Evolutionary conservation across 2,329 filamentous ascomycete genomes (phyloP).

Genomic region (Camillea tinctor): DNA sequence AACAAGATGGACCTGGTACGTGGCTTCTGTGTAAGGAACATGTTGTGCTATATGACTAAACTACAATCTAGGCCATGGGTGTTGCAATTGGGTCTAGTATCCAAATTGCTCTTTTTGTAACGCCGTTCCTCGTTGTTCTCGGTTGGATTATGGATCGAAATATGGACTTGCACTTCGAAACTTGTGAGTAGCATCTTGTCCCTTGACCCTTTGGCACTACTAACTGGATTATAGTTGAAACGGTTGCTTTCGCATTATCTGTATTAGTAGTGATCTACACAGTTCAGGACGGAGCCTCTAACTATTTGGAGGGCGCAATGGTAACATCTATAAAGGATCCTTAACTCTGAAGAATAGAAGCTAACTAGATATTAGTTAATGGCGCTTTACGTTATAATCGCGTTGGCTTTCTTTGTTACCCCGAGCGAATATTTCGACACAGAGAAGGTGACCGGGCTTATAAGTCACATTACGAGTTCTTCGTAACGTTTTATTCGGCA

Average conservation of each 20-base stretch:
- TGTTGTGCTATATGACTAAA: constrained; percentile 1
- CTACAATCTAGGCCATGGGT: constrained; percentile 59
- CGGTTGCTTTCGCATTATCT: constrained; percentile 73
- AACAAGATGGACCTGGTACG: constrained; percentile 67
- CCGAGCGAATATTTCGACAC: constrained; percentile 49
- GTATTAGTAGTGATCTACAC: constrained; percentile 74
- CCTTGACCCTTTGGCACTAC: background rate
- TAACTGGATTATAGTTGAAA: constrained; percentile 55
- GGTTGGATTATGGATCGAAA: constrained; percentile 71
- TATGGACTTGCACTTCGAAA: constrained; percentile 81
- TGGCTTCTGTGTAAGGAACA: background rate
- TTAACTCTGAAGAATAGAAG: background rate
- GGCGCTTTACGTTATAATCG: constrained; percentile 58
- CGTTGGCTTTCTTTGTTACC: constrained; percentile 58
- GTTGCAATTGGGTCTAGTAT: constrained; percentile 81
- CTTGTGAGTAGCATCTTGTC: constrained; percentile 40
- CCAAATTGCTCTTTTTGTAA: constrained; percentile 80
- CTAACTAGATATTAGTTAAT: constrained; percentile 36
- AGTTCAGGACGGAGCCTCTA: constrained; percentile 79
- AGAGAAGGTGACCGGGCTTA: constrained; percentile 13
- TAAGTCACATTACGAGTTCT: constrained; percentile 2
- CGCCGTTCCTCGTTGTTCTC: constrained; percentile 75
- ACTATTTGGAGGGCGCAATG: constrained; percentile 82
- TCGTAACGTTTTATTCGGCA: background rate
- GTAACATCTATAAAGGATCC: constrained; percentile 34